Evolutionary conservation across 306 rosid species (phyloP).

Genomic region (Cyamopsis tetragonoloba): DNA sequence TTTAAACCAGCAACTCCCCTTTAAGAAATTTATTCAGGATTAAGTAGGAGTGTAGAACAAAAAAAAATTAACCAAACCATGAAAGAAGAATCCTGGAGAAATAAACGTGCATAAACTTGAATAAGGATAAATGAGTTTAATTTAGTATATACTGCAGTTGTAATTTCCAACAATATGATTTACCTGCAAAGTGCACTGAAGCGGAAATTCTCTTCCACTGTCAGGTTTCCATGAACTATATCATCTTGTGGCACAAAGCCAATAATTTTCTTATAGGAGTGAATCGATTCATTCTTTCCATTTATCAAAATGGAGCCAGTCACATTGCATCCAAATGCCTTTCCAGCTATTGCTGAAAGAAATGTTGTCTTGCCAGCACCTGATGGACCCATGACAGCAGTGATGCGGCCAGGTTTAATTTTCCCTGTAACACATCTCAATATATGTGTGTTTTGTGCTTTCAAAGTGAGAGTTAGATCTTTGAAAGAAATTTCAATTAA

Average conservation of each 20-base stretch:
- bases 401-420: conserved; percentile 72
- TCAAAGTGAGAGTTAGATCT: conserved; percentile 64
- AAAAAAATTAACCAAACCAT: too few species aligned
- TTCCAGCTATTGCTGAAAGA: conserved; percentile 83
- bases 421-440: conserved; percentile 71
- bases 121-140: background rate
- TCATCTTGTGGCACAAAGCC: conserved; percentile 95
- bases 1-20: background rate
- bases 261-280: conserved; percentile 68
- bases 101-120: background rate
- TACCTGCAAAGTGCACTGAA: conserved; percentile 90
- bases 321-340: conserved; percentile 59
- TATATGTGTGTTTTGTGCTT: conserved; percentile 53
- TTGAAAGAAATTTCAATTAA: conserved; percentile 74
- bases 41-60: background rate
- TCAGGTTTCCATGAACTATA: conserved; percentile 80
- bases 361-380: conserved; percentile 89
- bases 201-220: conserved; percentile 84
- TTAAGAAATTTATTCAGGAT: background rate
- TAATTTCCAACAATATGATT: conserved; percentile 8
- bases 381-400: conserved; percentile 90
- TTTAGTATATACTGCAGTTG: background rate
- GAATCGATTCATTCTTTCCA: conserved; percentile 64
- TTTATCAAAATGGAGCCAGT: conserved; percentile 65
- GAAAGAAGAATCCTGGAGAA: background rate